Conservation (phyloP, 139 green algal species). For the Trebouxia sp. region DNA sequence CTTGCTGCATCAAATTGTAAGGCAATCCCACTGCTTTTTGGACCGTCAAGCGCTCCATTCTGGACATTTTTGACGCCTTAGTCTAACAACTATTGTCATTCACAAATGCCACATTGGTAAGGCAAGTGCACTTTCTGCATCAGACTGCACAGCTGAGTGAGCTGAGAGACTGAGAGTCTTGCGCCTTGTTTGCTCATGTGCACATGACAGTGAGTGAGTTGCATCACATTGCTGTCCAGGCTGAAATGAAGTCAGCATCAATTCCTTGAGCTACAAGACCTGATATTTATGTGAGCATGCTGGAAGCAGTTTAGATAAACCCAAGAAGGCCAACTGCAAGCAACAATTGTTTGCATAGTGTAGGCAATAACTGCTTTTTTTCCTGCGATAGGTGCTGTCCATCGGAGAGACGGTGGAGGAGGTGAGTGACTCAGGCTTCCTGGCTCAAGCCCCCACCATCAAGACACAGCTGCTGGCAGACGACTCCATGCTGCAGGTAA, state of each 20-base stretch:
- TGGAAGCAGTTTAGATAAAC: too few species aligned
- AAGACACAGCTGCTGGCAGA: conserved; percentile 86
- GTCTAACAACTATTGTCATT: conserved; percentile 99
- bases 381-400: conserved; percentile 57
- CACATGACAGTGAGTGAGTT: too few species aligned
- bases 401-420: conserved; percentile 98
- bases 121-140: background rate
- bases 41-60: conserved; percentile 69
- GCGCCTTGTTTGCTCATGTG: too few species aligned
- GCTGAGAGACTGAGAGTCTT: too few species aligned
- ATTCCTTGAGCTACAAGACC: too few species aligned
- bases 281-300: conserved; percentile 19
- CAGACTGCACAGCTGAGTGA: conserved; percentile 30
- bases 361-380: background rate
- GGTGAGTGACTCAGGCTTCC: conserved; percentile 93
- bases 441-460: conserved; percentile 80
- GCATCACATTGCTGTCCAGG: too few species aligned
- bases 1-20: background rate
- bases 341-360: too few species aligned
- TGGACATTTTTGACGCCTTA: conserved; percentile 90
- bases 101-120: conserved; percentile 91
- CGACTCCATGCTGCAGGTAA: conserved; percentile 87
- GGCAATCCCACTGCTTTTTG: conserved; percentile 89
- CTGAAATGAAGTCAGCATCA: too few species aligned
- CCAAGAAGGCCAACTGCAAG: too few species aligned